Evolutionary conservation across 371 early-diverging fungal species (phyloP), one percentile per base, ranked within the genome.

Genomic region (Saksenaea oblongispora): DNA sequence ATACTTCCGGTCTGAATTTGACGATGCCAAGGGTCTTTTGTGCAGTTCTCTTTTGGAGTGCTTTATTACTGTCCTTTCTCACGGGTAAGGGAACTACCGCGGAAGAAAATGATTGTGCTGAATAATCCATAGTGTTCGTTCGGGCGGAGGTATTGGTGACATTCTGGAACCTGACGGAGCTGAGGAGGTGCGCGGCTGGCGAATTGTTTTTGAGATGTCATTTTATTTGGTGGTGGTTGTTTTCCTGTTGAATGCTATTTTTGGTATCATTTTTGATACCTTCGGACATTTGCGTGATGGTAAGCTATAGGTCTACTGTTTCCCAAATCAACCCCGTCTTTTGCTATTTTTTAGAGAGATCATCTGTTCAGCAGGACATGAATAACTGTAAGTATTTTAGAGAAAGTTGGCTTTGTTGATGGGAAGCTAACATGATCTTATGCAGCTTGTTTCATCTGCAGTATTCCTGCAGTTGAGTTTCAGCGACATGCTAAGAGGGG

Each of bases 241-340:
- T 4, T 84, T 86, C 51, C 66, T 86, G 24, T 42, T 84, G 34
- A 86, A 86, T 69, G 86, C 81, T 13, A 83, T 86, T 41, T 86
- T 86, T 65, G 86, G 86, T 81, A 81, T 85, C 37, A 84, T 86
- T 24, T 86, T 86, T 62, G 86, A 86, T 55, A 86, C 84, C 0
- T 86, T 86, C 70, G 86, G 84, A 15, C 80, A 81, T 65, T 73
- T 86, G 18, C 76, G 86, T 63, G 84, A 86, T 66, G 84, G 73
- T 73, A 76, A 67, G 62, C 13, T 27, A 24, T 27, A 18, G 1
- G 17, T 27, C 17, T 60, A n/a, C 11, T 55, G 27, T 15, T 39
- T 39, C 5, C n/a, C 57, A 18, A 18, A 57, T 41, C 31, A 35
- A 54, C 35, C 13, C 11, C 2, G 59, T 51, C n/a, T 27, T 51